Percentiles rank a stretch among this genome's conserved stretches.
Conservation (phyloP, 139 green algal species). For the Desmodesmus armatus region DNA sequence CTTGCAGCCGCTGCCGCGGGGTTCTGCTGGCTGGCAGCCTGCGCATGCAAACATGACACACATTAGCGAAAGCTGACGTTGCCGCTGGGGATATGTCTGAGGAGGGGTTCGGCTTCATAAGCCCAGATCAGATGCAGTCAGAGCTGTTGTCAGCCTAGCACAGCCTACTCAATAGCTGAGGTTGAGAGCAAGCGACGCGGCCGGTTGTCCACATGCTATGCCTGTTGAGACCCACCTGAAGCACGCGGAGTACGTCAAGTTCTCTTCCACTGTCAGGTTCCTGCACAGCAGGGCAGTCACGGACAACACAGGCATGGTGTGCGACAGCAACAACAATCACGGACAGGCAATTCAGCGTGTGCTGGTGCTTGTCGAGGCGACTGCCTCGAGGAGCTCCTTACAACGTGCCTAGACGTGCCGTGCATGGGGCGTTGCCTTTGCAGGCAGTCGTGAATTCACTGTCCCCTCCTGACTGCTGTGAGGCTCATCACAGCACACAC, state of each 20-base stretch:
- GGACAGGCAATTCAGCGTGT: too few relatives aligned
- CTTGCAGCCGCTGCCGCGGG: conserved; percentile 44
- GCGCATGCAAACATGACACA: background rate
- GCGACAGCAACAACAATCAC: background rate
- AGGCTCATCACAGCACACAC: too few relatives aligned
- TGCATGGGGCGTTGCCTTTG: too few relatives aligned
- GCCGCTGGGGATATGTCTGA: background rate
- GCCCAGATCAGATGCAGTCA: background rate
- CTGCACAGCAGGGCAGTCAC: background rate
- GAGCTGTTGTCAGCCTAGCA: too few relatives aligned
- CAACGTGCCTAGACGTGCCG: too few relatives aligned
- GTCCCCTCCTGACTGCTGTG: too few relatives aligned
- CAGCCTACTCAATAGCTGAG: background rate
- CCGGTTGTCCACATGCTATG: too few relatives aligned
- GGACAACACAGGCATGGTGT: background rate
- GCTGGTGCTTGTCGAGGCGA: too few relatives aligned
- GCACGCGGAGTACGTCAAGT: conserved; percentile 62
- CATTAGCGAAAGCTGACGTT: too few relatives aligned
- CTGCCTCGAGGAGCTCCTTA: too few relatives aligned
- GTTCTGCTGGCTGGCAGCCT: conserved; percentile 51
- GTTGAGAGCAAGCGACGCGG: too few relatives aligned
- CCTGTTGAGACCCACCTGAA: conserved; percentile 33
- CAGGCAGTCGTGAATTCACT: too few relatives aligned
- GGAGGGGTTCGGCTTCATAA: background rate
- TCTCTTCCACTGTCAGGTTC: conserved; percentile 72